A percentile compares a stretch with the other conserved stretches of the same genome.
Evolutionary conservation across 2,329 filamentous ascomycete species (phyloP).

Genomic region (Ophiognomonia clavigignenti-juglandacearum): DNA sequence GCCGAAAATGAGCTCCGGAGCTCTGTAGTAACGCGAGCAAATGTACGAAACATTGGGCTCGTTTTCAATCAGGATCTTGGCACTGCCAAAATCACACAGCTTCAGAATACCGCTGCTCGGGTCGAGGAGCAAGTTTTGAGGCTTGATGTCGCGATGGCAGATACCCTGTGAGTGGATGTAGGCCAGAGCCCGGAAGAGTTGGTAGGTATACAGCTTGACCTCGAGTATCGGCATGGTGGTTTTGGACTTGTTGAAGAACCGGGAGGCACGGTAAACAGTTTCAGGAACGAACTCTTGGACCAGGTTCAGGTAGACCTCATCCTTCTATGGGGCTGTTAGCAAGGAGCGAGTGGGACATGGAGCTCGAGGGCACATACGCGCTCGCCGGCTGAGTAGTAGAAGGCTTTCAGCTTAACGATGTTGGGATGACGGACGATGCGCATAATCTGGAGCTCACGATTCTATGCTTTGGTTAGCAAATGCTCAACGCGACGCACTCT

Average conservation of each 20-base stretch:
- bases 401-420: conserved; percentile 97
- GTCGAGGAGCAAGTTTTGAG: conserved; percentile 93
- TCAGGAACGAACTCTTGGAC: conserved; percentile 98
- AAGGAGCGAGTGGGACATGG: conserved; percentile 2
- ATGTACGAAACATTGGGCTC: conserved; percentile 99
- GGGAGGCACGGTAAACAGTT: conserved; percentile 94
- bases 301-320: conserved; percentile 97
- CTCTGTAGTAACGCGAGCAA: conserved; percentile 97
- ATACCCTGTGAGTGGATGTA: conserved; percentile 99
- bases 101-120: conserved; percentile 88
- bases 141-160: conserved; percentile 98
- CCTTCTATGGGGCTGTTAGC: conserved; percentile 58
- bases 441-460: conserved; percentile 99
- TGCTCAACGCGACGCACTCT: not conserved
- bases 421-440: conserved; percentile 98
- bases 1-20: conserved; percentile 95
- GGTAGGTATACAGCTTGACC: conserved; percentile 99
- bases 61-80: conserved; percentile 97
- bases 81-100: conserved; percentile 97
- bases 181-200: conserved; percentile 94
- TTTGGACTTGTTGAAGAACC: conserved; percentile 99
- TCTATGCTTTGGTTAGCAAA: conserved; percentile 49
- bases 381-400: conserved; percentile 99
- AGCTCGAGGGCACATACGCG: conserved; percentile 60
- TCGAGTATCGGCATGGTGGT: conserved; percentile 98